Base-by-base conservation (phyloP, 768 basidiomycete genomes). In the Pulveroboletus sp. region DNA sequence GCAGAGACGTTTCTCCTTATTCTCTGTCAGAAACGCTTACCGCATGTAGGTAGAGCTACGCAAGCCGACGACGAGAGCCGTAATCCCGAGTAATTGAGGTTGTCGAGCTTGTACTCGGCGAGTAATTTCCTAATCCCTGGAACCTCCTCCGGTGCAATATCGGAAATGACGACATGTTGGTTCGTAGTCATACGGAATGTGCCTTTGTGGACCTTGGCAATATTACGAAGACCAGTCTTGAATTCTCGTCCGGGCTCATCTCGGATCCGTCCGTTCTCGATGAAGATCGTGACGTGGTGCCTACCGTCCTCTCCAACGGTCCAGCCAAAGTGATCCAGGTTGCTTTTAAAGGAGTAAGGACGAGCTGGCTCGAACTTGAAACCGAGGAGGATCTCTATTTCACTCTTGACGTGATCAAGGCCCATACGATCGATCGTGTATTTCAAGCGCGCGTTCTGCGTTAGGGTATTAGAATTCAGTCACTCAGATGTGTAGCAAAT, bases 381-480 rank as follows among this genome's bases (percentile, higher is more conserved):
- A 13, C 92, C 94, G 14, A 95, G 81, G 15, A 83, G 85, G 54
- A 83, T 79, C 76, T 98, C 95, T 24, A 97, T 92, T 59, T 93
- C 92, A 31, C 77, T 80, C 65, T 86, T 90, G 80, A 95, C 98
- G 45, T 67, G 75, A 40, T 86, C 84, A 17, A 96, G 75, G 17
- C 93, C 93, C 84, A 97, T 89, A 39, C 92, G 85, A 70, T 99
- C 96, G 60, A 99, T 80, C 15, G 96, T 99, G 71, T 98, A 98
- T 72, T 97, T 97, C 51, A 97, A 76, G 47, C 94, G 86, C 36
- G 89, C 91, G 52, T 90, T 92, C 82, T 85, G 48, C 15, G 11
- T 39, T 35, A 15, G 15, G 35, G 37, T 21, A 43, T 57, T 48
- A 64, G 39, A 21, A 21, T 46, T 17, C n/a, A 21, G 52, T 33